phyloP scores from a whole-genome alignment of 345 rosid species.

The Hibiscus trionum region DNA sequence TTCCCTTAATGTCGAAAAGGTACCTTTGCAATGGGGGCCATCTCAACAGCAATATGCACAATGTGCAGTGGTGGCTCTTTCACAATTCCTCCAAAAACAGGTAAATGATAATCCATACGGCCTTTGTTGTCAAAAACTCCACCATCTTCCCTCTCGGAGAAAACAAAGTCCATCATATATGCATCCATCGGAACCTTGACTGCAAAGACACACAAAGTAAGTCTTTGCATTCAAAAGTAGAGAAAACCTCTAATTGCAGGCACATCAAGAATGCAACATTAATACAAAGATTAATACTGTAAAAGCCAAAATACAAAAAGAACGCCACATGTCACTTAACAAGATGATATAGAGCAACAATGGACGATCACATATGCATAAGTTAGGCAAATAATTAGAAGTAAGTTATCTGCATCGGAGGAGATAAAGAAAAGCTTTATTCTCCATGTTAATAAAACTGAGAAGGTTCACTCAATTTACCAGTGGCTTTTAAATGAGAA shows the following conservation, averaged over 20 bases:
- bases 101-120: conserved; percentile 82
- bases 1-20: background rate
- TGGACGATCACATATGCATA: background rate
- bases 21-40: conserved; percentile 99
- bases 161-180: conserved; percentile 90
- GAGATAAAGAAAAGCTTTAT: background rate
- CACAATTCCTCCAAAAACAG: conserved; percentile 59
- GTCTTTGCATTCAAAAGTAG: background rate
- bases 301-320: background rate
- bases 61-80: conserved; percentile 87
- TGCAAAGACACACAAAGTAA: conserved; percentile 31
- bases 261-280: background rate
- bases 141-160: conserved; percentile 83
- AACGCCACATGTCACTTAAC: background rate
- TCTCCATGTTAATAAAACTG: background rate
- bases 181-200: conserved; percentile 92
- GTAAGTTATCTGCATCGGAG: background rate
- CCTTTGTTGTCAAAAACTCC: conserved; percentile 70
- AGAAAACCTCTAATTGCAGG: background rate
- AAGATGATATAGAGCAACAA: background rate
- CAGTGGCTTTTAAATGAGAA: conserved; percentile 56
- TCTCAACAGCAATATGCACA: conserved; percentile 90
- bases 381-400: background rate
- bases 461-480: conserved; percentile 26
- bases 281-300: too few relatives aligned